Evolutionary conservation across 345 rosid species (phyloP).

Genomic region (Salix brachista): DNA sequence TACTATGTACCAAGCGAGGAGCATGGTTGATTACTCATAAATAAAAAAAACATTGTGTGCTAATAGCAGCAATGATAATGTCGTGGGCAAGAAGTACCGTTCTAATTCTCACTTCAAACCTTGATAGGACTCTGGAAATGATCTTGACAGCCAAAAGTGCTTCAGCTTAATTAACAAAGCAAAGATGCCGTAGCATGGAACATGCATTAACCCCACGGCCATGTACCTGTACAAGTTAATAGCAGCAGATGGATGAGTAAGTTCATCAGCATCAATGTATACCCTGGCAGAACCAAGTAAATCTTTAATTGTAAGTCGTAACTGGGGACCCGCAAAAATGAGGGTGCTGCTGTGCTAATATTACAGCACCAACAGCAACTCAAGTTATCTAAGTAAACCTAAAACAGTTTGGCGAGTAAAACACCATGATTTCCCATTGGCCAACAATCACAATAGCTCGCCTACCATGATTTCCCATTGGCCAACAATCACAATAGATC

Average conservation of each 20-base stretch:
- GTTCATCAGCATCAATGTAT: background rate
- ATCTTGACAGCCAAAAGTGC: slow-evolving; percentile 43
- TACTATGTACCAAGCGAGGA: too few relatives aligned
- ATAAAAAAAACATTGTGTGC: background rate
- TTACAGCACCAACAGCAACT: background rate
- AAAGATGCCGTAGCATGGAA: slow-evolving; percentile 68
- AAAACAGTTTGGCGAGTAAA: background rate
- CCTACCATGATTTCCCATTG: too few relatives aligned
- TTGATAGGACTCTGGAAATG: slow-evolving; percentile 40
- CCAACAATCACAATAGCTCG: too few relatives aligned
- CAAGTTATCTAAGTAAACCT: background rate
- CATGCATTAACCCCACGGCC: slow-evolving; percentile 60
- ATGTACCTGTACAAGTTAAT: slow-evolving; percentile 53
- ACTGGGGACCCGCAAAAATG: background rate
- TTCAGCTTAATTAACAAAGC: slow-evolving; percentile 59
- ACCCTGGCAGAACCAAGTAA: background rate
- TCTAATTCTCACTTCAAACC: slow-evolving; percentile 18
- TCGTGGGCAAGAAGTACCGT: background rate
- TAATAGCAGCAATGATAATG: background rate
- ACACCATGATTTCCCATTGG: too few relatives aligned
- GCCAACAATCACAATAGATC: too few relatives aligned
- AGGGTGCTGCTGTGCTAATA: background rate
- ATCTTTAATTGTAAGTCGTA: background rate
- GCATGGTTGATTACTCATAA: background rate
- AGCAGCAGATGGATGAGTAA: slow-evolving; percentile 3